Percentiles rank a stretch among this genome's conserved stretches.
Evolutionary conservation across 371 early-diverging fungal species (phyloP).

Genomic region (Mucor velutinosus): DNA sequence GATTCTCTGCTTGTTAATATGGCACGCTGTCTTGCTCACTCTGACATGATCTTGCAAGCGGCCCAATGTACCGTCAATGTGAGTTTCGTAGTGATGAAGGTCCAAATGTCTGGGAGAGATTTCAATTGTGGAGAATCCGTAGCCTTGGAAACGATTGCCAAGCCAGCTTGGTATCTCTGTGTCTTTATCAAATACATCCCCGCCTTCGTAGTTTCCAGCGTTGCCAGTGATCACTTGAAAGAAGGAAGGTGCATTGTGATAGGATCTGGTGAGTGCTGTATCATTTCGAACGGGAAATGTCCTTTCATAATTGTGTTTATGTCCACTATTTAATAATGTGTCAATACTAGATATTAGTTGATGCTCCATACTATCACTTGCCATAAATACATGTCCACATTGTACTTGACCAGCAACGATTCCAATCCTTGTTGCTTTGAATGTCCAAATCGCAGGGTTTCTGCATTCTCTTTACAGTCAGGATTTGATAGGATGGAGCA

Average conservation of each 20-base stretch:
- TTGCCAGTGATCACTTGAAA: conserved; percentile 35
- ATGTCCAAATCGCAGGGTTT: conserved; percentile 7
- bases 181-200: conserved; percentile 15
- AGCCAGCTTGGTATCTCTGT: conserved; percentile 21
- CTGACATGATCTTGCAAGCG: conserved; percentile 18
- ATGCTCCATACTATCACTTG: not conserved
- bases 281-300: conserved; percentile 27
- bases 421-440: conserved; percentile 6
- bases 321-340: conserved; percentile 18
- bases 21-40: conserved; percentile 13
- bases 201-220: conserved; percentile 32
- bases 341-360: not conserved
- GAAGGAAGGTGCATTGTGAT: conserved; percentile 30
- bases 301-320: conserved; percentile 35
- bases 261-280: conserved; percentile 2
- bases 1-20: conserved; percentile 14
- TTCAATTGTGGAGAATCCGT: conserved; percentile 29
- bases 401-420: conserved; percentile 12
- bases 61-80: conserved; percentile 17
- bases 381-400: conserved; percentile 17
- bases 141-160: conserved; percentile 27
- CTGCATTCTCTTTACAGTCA: conserved; percentile 16
- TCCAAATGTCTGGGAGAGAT: conserved; percentile 19
- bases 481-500: conserved; percentile 20
- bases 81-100: conserved; percentile 26